Evolutionary conservation across 257 asterid genomes (phyloP), one percentile per base, ranked within the genome.

Genomic region (Gentiana macrophylla): DNA sequence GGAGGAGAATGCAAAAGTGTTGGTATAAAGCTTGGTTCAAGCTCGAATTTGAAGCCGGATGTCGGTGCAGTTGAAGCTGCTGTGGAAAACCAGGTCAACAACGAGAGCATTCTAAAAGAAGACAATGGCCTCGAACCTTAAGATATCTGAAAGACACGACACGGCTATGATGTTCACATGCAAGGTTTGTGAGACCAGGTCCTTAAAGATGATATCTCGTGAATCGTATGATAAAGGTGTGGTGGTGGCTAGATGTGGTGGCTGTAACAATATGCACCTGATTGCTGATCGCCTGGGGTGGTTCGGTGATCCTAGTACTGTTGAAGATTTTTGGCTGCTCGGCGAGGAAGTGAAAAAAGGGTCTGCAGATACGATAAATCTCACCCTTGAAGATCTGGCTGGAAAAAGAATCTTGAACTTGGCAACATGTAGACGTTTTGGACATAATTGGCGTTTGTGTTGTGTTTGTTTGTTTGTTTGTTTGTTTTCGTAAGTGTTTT

Each of bases 251-350:
- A 74, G 86, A 59, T 90, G 98, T 37, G 80, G 84, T 8, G 95
- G 98, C 43, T 86, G 98, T 59, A 64, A 79, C 32, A 86, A 82
- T 63, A 56, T 84, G 60, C 98, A 86, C 70, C 80, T 90, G 55
- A 90, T 90, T 61, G 86, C 95, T 61, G 98, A 90, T 69, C 80
- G 96, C 34, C 60, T 90, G 67, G 98, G 98, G 32, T 86, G 95
- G 98, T 86, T 90, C 50, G 94, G 96, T 33, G 89, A 86, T 55
- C 86, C 89, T 0, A 79, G 94, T 49, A 90, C 89, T 3, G 75
- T 86, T 0, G 98, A 86, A 67, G 94, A 90, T 56, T 79, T 90
- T 59, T 86, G 92, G 3, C 83, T 82, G 46, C 94, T 80, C 6
- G 95, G 98, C 35, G 95, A 86, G 76, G 89, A 80, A 72, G 89